phyloP scores from a whole-genome alignment of 2,329 filamentous ascomycete species.

The Coniochaeta hoffmannii region DNA sequence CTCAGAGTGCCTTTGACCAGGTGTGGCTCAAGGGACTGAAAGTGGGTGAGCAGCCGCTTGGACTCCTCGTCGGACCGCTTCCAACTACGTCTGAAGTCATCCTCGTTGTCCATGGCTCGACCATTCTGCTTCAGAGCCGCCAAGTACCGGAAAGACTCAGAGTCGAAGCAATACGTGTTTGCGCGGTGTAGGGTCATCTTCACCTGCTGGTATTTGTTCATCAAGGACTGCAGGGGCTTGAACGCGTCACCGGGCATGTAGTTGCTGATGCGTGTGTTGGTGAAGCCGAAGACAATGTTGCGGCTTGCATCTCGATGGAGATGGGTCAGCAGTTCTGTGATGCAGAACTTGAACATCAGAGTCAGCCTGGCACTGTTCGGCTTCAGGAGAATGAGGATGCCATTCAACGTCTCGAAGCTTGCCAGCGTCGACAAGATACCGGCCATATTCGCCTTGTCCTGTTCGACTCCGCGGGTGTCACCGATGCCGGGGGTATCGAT shows the following conservation, averaged over 20 bases:
- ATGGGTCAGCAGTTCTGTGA: conserved; percentile 30
- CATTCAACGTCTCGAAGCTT: conserved; percentile 27
- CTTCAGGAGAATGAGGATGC: conserved; percentile 34
- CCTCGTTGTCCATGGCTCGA: conserved; percentile 19
- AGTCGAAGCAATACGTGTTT: conserved; percentile 34
- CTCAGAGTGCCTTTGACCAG: conserved; percentile 27
- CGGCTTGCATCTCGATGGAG: conserved; percentile 27
- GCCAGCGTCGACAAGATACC: conserved; percentile 27
- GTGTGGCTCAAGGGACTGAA: conserved; percentile 21
- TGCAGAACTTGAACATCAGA: conserved; percentile 29
- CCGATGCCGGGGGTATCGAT: conserved; percentile 36
- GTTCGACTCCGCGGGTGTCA: conserved; percentile 27
- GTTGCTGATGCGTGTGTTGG: conserved; percentile 31
- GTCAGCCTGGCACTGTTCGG: conserved; percentile 28
- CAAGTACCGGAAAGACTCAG: conserved; percentile 33
- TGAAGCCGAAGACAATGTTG: conserved; percentile 36
- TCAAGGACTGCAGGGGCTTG: conserved; percentile 21
- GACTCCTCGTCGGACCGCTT: conserved; percentile 20
- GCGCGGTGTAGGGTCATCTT: conserved; percentile 19
- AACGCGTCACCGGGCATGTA: conserved; percentile 33
- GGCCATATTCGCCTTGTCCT: conserved; percentile 30
- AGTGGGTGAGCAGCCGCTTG: conserved; percentile 21
- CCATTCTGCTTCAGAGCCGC: conserved; percentile 25
- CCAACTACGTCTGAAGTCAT: conserved; percentile 22
- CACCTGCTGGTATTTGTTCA: conserved; percentile 21